A percentile compares a stretch with the other conserved stretches of the same genome.
Evolutionary conservation across 495 filamentous ascomycete genomes (phyloP).

Genomic region (Neurospora terricola): DNA sequence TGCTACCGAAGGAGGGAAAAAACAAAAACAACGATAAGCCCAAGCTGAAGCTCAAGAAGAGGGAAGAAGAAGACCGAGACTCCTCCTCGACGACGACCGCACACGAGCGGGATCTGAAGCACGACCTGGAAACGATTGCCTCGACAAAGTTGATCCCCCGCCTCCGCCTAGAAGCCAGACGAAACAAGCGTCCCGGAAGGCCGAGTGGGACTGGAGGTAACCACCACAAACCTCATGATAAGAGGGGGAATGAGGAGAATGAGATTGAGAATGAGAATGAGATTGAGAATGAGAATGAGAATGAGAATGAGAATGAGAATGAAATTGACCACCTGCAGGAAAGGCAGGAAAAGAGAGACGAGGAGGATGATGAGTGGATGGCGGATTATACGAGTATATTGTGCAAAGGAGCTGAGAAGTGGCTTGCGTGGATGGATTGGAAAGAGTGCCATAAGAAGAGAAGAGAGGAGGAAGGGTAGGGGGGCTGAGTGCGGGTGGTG

Average conservation of each 20-base stretch:
- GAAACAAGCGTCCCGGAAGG: too few species aligned
- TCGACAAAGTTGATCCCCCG: background rate
- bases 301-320: background rate
- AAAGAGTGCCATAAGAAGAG: too few species aligned
- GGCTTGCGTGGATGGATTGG: background rate
- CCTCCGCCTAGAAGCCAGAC: background rate
- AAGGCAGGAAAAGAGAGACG: background rate
- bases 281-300: background rate
- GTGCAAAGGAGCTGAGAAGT: background rate
- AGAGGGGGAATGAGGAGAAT: background rate
- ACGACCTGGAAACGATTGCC: background rate
- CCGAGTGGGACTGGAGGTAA: background rate
- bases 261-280: background rate
- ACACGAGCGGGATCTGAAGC: background rate
- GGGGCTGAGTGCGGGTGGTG: background rate
- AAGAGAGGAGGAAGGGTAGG: too few species aligned
- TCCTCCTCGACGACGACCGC: background rate
- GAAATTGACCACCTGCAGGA: background rate
- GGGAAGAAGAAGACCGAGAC: background rate
- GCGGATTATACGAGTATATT: background rate
- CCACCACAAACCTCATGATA: background rate
- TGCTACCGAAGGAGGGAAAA: too few species aligned
- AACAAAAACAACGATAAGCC: background rate
- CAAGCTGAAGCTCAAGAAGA: background rate
- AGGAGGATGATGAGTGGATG: background rate